Conservation (phyloP, 257 asterid genomes). For the Paulownia fortunei region DNA sequence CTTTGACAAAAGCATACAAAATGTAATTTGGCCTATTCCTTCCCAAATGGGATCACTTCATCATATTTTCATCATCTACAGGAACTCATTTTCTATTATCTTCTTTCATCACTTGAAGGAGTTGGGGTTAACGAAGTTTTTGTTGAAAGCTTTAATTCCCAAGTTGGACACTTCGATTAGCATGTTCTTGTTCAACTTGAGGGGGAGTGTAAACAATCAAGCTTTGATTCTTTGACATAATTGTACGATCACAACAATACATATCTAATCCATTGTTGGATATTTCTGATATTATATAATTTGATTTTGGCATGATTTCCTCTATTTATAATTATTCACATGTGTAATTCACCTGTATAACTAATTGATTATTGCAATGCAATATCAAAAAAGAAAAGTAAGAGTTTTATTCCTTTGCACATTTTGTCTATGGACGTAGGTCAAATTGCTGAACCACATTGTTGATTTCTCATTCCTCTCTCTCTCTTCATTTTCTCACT, state of each 20-base stretch:
- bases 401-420: background rate
- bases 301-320: background rate
- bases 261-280: background rate
- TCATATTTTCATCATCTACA: background rate
- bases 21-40: background rate
- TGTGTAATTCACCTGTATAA: background rate
- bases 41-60: background rate
- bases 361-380: background rate
- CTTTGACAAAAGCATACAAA: background rate
- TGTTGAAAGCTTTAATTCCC: too few relatives aligned
- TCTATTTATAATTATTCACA: background rate
- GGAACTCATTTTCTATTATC: background rate
- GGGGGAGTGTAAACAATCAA: background rate
- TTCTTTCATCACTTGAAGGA: background rate
- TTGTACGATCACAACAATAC: background rate
- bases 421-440: background rate
- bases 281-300: background rate
- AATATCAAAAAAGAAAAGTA: background rate
- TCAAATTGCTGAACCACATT: background rate
- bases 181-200: background rate
- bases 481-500: constrained; percentile 8
- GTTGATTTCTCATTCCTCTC: background rate
- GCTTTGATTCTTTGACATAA: background rate
- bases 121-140: too few relatives aligned
- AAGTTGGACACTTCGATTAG: background rate